Base-by-base conservation (phyloP, 352 stramenopile species). In the Pythium periplocum region DNA sequence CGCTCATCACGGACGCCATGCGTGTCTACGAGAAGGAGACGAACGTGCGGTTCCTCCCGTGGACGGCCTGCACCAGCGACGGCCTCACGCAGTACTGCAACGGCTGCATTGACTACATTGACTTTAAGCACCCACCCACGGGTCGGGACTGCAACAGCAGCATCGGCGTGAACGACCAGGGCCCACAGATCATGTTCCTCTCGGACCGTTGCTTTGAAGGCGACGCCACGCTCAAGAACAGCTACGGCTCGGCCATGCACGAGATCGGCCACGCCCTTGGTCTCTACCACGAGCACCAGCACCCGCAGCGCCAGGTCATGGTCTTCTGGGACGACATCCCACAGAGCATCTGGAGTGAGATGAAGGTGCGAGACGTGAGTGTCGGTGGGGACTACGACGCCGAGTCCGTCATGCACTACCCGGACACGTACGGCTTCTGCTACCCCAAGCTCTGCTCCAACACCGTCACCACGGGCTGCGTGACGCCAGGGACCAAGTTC, bases 231-330 rank as follows among this genome's bases (percentile, higher is more conserved):
- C 69, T 86, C 45, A 89, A 89, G 67, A 78, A 76, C 17, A 76
- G 80, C 48, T 89, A 83, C 53, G 81, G 81, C 11, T 81, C 78
- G 46, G 75, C 77, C 61, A 87, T 92, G 74, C 81, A 92, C 66
- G 82, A 92, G 53, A 86, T 92, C 38, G 73, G 78, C n/a, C 82
- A 92, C 64, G 73, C 69, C 33, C 54, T 92, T 9, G 82, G 79
- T 6, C 61, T 92, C 50, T 92, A 90, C 69, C 79, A 92, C 64
- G 82, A 92, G 61, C 78, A 92, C 64, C 78, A 89, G 64, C 82
- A 92, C 58, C 75, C 78, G 12, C 57, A 73, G n/a, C 78, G 78
- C 58, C 69, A 60, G 32, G 80, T 90, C 40, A 74, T 70, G 35
- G 63, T 92, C 34, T 87, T 92, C 60, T 89, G 76, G 75, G 76